Percentiles rank a stretch among this genome's conserved stretches.
phyloP scores from a whole-genome alignment of 75 land plant species.

The Picea glauca region DNA sequence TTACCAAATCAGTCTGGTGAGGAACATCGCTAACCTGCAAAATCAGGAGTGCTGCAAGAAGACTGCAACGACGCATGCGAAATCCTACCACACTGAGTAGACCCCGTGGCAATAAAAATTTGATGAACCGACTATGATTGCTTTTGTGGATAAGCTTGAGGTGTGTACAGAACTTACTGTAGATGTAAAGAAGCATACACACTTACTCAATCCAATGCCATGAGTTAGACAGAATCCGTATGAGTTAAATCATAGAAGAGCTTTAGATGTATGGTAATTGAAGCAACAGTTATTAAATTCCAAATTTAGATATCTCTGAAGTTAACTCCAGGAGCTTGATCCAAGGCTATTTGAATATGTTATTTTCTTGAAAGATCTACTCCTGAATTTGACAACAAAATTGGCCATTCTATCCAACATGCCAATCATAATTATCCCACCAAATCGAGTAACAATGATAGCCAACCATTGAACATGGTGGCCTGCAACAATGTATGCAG shows the following conservation, averaged over 20 bases:
- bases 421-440: constrained; percentile 46
- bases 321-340: constrained; percentile 19
- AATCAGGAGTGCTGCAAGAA: not conserved
- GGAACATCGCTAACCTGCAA: not conserved
- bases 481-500: constrained; percentile 54
- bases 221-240: not conserved
- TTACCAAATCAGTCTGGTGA: not conserved
- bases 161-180: too few relatives aligned
- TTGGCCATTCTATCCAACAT: constrained; percentile 60
- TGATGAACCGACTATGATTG: not conserved
- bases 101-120: not conserved
- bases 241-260: not conserved
- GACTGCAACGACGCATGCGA: not conserved
- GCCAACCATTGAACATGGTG: constrained; percentile 43
- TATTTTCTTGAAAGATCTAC: constrained; percentile 35
- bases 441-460: constrained; percentile 37
- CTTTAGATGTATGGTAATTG: too few relatives aligned
- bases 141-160: not conserved
- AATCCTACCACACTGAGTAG: not conserved
- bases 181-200: not conserved
- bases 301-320: constrained; percentile 42
- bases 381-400: constrained; percentile 41
- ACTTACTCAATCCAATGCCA: not conserved
- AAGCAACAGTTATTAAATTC: constrained; percentile 27
- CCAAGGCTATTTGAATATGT: constrained; percentile 10